phyloP scores from a whole-genome alignment of 148 eudicot species.

The Chenopodium album region DNA sequence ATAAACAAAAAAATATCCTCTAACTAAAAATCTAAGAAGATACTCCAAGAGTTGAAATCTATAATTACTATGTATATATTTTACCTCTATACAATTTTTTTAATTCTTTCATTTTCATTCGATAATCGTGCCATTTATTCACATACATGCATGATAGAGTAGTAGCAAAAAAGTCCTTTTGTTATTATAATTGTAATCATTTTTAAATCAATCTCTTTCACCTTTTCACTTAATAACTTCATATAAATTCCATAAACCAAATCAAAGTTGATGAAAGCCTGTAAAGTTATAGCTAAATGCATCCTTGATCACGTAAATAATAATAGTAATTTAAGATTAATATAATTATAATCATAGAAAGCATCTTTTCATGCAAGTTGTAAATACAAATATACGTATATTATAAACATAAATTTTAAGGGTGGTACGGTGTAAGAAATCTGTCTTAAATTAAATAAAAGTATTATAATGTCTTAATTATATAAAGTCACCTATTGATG shows the following conservation, averaged over 20 bases:
- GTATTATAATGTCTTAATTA: not conserved
- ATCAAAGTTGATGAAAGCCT: constrained; percentile 13
- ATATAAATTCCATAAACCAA: not conserved
- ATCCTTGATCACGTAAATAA: not conserved
- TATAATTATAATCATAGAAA: not conserved
- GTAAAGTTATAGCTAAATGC: constrained; percentile 3
- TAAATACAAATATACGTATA: not conserved
- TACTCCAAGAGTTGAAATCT: no score
- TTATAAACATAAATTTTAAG: not conserved
- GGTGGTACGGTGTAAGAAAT: not conserved
- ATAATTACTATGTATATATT: no score
- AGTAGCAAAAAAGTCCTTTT: not conserved
- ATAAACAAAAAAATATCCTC: no score
- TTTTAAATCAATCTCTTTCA: no score
- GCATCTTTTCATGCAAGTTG: constrained; percentile 14
- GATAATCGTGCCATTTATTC: no score
- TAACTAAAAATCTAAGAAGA: no score
- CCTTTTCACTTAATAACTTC: not conserved
- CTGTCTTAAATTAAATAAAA: not conserved
- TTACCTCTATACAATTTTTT: no score
- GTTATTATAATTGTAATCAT: no score
- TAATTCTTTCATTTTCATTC: no score
- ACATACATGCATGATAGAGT: no score
- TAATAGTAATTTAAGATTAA: not conserved
- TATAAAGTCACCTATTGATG: constrained; percentile 16